Base-by-base conservation (phyloP, 805 yeast species). In the Torulaspora maleeae region DNA sequence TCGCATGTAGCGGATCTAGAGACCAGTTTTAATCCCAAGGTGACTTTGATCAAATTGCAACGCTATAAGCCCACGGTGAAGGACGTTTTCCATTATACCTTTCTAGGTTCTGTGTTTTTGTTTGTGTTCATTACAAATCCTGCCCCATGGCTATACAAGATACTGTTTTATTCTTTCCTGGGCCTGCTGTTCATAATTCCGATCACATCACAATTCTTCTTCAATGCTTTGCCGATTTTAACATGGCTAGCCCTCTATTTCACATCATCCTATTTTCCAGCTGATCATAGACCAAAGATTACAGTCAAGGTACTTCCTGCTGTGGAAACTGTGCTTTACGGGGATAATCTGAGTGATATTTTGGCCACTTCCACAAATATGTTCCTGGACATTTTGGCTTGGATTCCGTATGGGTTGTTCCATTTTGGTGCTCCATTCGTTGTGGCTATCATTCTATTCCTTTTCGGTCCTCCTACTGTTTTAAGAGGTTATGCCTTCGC, bases 391-490 rank as follows among this genome's bases (percentile, higher is more conserved):
- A 71, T 90, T n/a, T 56, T 87, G 40, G 96, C 97, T 3, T 90
- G 96, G 96, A 67, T 91, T 32, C 98, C 99, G 1, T 91, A 91
- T 62, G 99, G 99, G 2, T 62, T 93, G 11, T 72, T 86, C 47
- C 99, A 91, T 69, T 91, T 86, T 59, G 80, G 86, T n/a, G 77
- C 87, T 11, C 98, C 99, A 3, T 88, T 90, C 60, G 78, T 91
- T 4, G 86, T 86, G 33, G 91, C 97, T 0, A 78, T 73, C 1
- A 61, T 89, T 41, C 67, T 87, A 39, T 91, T 88, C 58, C 52
- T 93, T 24, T 93, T 88, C 74, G 96, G 87, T 0, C 97, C 98
- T 8, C 99, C 99, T 37, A 82, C 85, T 9, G 72, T 88, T 3
- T 68, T 91, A 34, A 79, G 95, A 48, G 78, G 86, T 6, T 91